These are phyloP conservation scores for Bjerkandera adusta DNA, from an alignment of 1,284 basidiomycete genomes.

Conservation along the genomic window DNA sequence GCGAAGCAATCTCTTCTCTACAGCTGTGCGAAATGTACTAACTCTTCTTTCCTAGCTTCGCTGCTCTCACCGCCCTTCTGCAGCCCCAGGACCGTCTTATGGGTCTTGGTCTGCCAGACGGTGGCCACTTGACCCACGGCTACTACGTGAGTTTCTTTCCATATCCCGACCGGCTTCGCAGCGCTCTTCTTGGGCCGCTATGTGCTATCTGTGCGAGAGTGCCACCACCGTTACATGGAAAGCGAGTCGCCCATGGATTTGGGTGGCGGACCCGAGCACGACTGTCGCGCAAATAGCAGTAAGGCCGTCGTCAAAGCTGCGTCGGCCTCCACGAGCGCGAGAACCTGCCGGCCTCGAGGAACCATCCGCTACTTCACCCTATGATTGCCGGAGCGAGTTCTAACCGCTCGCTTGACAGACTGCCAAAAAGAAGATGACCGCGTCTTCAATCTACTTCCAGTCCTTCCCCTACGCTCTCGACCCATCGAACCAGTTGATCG, in stretches of 20 bases:
- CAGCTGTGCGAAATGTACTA: constrained; percentile 5
- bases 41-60: constrained; percentile 69
- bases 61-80: constrained; percentile 94
- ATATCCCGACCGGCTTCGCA: constrained; percentile 33
- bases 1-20: constrained; percentile 22
- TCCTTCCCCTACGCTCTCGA: constrained; percentile 94
- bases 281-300: no score
- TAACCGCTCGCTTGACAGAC: constrained; percentile 55
- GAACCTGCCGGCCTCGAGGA: background rate
- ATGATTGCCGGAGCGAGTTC: background rate
- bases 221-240: no score
- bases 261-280: no score
- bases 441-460: constrained; percentile 99
- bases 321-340: no score
- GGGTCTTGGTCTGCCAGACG: constrained; percentile 98
- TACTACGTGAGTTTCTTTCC: constrained; percentile 73
- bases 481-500: constrained; percentile 85
- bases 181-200: background rate
- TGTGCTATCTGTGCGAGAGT: constrained; percentile 2
- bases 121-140: constrained; percentile 97
- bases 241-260: no score
- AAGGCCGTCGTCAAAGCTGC: no score
- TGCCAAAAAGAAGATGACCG: constrained; percentile 99
- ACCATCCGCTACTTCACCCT: background rate
- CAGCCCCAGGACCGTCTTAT: constrained; percentile 98